Percentiles rank a stretch among this genome's conserved stretches.
These are phyloP conservation scores for Exsudoporus frostii DNA, from an alignment of 768 basidiomycete species.

Conservation along the genomic window DNA sequence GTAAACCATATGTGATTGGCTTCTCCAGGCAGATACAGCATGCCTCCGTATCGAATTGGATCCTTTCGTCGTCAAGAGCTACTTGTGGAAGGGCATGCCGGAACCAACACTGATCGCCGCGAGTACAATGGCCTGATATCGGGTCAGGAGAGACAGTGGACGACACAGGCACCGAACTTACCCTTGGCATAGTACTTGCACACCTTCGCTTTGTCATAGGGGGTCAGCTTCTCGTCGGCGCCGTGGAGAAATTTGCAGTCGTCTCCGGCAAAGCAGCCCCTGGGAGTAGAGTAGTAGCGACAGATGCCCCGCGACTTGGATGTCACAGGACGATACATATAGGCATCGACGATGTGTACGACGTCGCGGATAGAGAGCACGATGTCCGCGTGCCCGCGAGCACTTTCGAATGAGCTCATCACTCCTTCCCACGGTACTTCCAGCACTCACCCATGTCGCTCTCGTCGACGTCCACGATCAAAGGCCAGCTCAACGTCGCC, in stretches of 20 bases:
- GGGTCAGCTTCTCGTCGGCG: slow-evolving; percentile 49
- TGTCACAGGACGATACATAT: slow-evolving; percentile 55
- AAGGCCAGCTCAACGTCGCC: slow-evolving; percentile 58
- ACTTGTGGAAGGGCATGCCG: slow-evolving; percentile 41
- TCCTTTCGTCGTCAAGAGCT: slow-evolving; percentile 22
- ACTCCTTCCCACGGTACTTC: slow-evolving; percentile 14
- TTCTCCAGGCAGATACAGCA: slow-evolving; percentile 78
- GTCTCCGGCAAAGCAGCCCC: slow-evolving; percentile 69
- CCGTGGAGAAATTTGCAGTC: slow-evolving; percentile 79
- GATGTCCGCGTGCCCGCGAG: neutral
- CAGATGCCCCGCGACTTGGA: slow-evolving; percentile 72
- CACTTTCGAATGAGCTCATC: neutral
- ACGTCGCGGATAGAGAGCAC: slow-evolving; percentile 3
- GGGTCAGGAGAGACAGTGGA: neutral
- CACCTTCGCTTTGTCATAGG: slow-evolving; percentile 67
- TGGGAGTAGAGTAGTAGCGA: slow-evolving; percentile 55
- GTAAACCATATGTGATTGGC: slow-evolving; percentile 64
- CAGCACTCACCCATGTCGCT: slow-evolving; percentile 55
- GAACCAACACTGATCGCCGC: slow-evolving; percentile 77
- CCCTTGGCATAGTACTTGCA: slow-evolving; percentile 66
- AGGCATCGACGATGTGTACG: slow-evolving; percentile 19
- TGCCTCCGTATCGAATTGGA: slow-evolving; percentile 40
- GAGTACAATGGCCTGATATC: slow-evolving; percentile 61
- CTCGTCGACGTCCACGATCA: slow-evolving; percentile 70
- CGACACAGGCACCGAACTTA: slow-evolving; percentile 20